Base-by-base conservation (phyloP, 2,329 filamentous ascomycete genomes). In the Fusarium sp. region DNA sequence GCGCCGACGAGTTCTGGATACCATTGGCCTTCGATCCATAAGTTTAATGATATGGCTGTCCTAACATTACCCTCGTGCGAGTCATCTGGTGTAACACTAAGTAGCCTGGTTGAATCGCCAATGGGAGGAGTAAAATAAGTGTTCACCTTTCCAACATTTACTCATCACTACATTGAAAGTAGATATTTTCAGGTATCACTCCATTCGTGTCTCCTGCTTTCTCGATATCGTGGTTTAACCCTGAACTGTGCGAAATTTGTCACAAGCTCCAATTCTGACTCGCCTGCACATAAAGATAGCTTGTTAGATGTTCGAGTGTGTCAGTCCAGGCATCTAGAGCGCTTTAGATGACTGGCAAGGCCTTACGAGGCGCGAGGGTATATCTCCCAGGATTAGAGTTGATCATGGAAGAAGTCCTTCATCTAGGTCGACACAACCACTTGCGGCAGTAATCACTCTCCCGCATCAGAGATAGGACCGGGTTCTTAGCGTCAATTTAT, bases 41-140 rank as follows among this genome's bases (percentile, higher is more conserved):
- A 47, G 32, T 24, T 13, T 11, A n/a, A 70, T 54, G 44, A 36
- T 24, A 45, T 30, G 51, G 51, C 38, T 53, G 22, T 32, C 42
- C 24, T 53, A 65, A 17, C 32, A 50, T 63, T 22, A 8, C 36
- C 32, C 18, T 44, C 17, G 41, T 41, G 35, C 66, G 45, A 70
- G 67, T 65, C 66, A 65, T 70, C 32, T 41, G 15, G 39, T 26
- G 28, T 35, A 45, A 39, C 28, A 45, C 39, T 47, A 69, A 42
- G 20, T 38, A 35, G 44, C 44, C 28, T 41, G 15, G 11, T 45
- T 69, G 66, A 69, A 36, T 69, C 65, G 51, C 26, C 24, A 30
- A 39, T 45, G 28, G 42, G 20, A 38, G 26, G 41, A 28, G 15
- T 51, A 35, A 35, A 51, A 51, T 24, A 20, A 5, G 42, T 32